Base-by-base conservation (phyloP, 139 green algal genomes). In the Picochlorum sp. region DNA sequence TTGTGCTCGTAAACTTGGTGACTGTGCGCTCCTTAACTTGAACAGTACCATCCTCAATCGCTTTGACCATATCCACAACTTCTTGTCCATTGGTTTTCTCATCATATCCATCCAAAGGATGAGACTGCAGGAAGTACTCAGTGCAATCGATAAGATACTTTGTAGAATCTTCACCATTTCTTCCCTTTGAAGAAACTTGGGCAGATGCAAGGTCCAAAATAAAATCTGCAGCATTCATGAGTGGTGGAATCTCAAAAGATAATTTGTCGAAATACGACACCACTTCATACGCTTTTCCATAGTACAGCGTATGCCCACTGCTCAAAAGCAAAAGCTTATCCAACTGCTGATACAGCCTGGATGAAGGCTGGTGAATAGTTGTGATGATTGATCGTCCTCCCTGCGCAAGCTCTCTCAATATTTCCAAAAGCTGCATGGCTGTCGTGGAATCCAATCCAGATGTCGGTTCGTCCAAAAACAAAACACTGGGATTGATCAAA, bases 341-440 rank as follows among this genome's bases (percentile, higher is more conserved):
- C 60, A 96, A 79, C 75, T 90, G 79, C 52, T 89, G 74, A 65
- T 88, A 96, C 24, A 96, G 74, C 14, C 89, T 74, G 5, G 64
- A 81, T 66, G 75, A 87, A 50, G 92, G 92, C 81, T 98, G 92
- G 74, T 97, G 91, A 70, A 97, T 96, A 66, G 92, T 97, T 62
- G 86, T 87, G 8, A 95, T 63, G 49, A 95, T 83, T 16, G 85
- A 79, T 13, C 83, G 74, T n/a, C 91, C 90, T 5, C 83, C 86
- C 30, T 69, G 41, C 0, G 87, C 84, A 61, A 96, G 81, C 37
- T 67, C 34, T 11, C 81, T 69, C 59, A 96, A 76, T 18, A 79
- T 84, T 49, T 72, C 70, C 60, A 97, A 57, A 32, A 97, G 79
- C 49, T 84, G 74, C 67, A 96, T 86, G n/a, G 87, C 86, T 0